Evolutionary conservation across 2,329 filamentous ascomycete species (phyloP), one percentile per base, ranked within the genome.

Genomic region (Colletotrichum filicis): DNA sequence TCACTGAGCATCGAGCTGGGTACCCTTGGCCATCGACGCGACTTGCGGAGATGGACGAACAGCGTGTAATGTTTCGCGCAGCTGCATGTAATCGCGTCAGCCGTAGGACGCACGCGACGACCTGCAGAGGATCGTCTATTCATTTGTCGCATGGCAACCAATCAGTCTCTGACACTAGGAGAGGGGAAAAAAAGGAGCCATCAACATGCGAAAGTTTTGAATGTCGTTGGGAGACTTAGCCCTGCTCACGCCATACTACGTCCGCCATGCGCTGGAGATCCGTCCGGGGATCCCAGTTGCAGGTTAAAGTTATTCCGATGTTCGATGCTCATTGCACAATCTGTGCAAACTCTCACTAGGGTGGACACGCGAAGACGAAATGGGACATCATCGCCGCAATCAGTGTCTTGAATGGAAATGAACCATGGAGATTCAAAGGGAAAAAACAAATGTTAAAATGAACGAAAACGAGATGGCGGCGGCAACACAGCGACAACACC

Each of bases 381-480:
- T n/a, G 30, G 57, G 56, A 49, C 2, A 63, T 26, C 28, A 35
- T 53, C 46, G 60, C 60, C 46, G 60, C 8, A 28, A 19, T 35
- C 26, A 35, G 60, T 63, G 69, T 72, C 69, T 72, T 32, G 65
- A 42, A 63, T 72, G 22, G 53, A 62, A 68, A 72, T 63, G 42
- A 67, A 30, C n/a, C 8, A 61, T 56, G 49, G 32, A 53, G 32
- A 58, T 24, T 35, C 14, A 16, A 59, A 42, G 46, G 56, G 22
- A 35, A 64, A 26, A 56, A 66, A 32, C 30, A n/a, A 37, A 7
- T 14, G 30, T 35, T 30, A 46, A 28, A 35, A 30, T 35, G n/a
- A 56, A 26, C 28, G 52, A 59, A 49, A 49, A 52, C 63, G 49
- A 49, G 16, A 49, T 5, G 42, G 19, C 32, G 46, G 60, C 24